Conservation (phyloP, 148 eudicot genomes). For the Rhododendron williamsianum region DNA sequence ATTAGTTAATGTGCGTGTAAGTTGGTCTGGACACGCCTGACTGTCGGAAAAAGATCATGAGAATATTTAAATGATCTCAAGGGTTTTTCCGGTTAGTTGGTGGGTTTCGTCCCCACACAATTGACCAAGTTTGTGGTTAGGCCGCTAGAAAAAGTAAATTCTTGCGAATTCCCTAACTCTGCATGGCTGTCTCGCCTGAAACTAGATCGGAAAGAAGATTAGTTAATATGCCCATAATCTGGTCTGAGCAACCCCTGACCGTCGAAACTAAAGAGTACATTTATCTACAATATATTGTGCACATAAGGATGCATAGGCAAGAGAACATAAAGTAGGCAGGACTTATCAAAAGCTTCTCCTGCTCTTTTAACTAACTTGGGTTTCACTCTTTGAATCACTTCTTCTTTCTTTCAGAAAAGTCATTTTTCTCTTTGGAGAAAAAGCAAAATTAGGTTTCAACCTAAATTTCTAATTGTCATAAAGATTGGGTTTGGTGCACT, state of each 20-base stretch:
- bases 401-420: neutral
- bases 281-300: neutral
- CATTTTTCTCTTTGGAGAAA: neutral
- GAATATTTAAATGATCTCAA: neutral
- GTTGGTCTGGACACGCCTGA: accelerated
- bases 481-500: neutral
- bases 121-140: too few species aligned
- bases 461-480: neutral
- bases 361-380: slow-evolving; percentile 5
- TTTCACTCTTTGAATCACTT: neutral
- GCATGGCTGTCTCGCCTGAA: too few species aligned
- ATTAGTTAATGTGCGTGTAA: too few species aligned
- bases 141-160: too few species aligned
- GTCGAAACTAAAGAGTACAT: too few species aligned
- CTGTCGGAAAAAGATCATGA: too few species aligned
- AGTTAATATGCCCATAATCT: too few species aligned
- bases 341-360: neutral
- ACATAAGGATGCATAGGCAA: neutral
- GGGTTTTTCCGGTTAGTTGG: too few species aligned
- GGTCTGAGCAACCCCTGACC: too few species aligned
- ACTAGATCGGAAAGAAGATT: too few species aligned
- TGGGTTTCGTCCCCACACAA: too few species aligned
- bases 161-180: too few species aligned
- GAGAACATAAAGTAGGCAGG: neutral
- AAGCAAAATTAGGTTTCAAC: neutral